Conservation (phyloP, 2,329 filamentous ascomycete species). For the Tolypocladium sp. region DNA sequence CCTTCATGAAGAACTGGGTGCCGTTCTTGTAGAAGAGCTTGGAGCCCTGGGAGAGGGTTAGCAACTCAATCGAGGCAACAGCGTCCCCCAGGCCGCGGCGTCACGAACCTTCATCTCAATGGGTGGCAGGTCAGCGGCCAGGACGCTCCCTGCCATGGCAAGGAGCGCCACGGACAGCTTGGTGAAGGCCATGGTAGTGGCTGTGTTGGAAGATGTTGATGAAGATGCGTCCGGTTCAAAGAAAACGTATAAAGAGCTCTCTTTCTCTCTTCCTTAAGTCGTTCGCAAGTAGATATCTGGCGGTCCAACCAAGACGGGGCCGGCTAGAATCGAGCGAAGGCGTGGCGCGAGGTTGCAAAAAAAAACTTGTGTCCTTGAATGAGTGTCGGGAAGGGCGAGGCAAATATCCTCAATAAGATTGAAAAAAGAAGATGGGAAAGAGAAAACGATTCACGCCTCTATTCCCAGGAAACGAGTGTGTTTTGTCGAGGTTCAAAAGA, state of each 20-base stretch:
- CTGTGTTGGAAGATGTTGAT: background rate
- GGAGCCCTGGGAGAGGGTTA: conserved; percentile 42
- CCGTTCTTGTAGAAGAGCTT: conserved; percentile 85
- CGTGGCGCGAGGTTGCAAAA: background rate
- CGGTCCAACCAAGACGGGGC: background rate
- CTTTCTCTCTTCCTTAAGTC: background rate
- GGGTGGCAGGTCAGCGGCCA: conserved; percentile 39
- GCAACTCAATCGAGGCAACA: background rate
- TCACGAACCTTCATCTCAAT: conserved; percentile 59
- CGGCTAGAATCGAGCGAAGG: background rate
- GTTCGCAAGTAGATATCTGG: background rate
- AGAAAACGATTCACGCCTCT: background rate
- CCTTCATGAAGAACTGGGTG: conserved; percentile 69
- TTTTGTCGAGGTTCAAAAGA: background rate
- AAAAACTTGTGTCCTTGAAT: background rate
- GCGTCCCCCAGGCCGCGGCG: background rate
- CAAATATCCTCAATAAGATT: background rate
- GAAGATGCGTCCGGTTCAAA: background rate
- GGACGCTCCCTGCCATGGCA: conserved; percentile 30
- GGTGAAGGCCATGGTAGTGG: conserved; percentile 22
- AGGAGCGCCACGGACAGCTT: conserved; percentile 23
- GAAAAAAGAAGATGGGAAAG: background rate
- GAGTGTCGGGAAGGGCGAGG: conserved; percentile 6
- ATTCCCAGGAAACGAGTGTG: background rate
- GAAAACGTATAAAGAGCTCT: background rate